Conservation (phyloP, 2,329 filamentous ascomycete genomes). For the Pyrenochaeta sp. region DNA sequence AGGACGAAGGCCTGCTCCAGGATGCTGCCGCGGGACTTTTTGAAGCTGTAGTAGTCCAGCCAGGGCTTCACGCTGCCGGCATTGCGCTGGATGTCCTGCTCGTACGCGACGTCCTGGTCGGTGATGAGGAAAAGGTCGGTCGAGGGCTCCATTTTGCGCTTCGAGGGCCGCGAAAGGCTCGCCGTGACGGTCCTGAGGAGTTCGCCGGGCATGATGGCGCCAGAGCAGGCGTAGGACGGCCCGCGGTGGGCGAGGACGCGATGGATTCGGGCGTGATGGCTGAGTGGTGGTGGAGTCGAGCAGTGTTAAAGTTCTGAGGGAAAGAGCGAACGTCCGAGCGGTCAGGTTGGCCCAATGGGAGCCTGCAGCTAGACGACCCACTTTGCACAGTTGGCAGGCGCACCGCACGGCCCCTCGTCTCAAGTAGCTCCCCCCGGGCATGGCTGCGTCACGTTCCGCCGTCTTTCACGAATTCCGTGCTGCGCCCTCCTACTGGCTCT, state of each 20-base stretch:
- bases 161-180: constrained; percentile 44
- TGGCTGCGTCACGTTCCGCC: constrained; percentile 30
- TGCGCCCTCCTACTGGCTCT: constrained; percentile 10
- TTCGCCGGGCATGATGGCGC: constrained; percentile 55
- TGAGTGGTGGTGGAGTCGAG: constrained; percentile 36
- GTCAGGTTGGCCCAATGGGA: constrained; percentile 16
- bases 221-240: constrained; percentile 37
- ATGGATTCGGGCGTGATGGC: constrained; percentile 26
- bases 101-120: constrained; percentile 92
- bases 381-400: constrained; percentile 23
- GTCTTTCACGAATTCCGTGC: constrained; percentile 10
- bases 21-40: constrained; percentile 82
- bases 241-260: constrained; percentile 40
- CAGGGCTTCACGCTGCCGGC: constrained; percentile 89
- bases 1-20: constrained; percentile 88
- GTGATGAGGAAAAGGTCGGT: constrained; percentile 62
- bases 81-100: constrained; percentile 92
- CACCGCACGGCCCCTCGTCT: constrained; percentile 20
- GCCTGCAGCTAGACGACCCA: constrained; percentile 5
- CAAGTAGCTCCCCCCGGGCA: constrained; percentile 18
- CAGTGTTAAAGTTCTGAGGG: constrained; percentile 27
- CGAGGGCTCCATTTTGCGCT: constrained; percentile 47
- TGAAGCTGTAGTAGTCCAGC: constrained; percentile 93
- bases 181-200: constrained; percentile 50
- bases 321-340: constrained; percentile 19